Evolutionary conservation across 352 stramenopile species (phyloP).

Genomic region (Pythium utonaiense): DNA sequence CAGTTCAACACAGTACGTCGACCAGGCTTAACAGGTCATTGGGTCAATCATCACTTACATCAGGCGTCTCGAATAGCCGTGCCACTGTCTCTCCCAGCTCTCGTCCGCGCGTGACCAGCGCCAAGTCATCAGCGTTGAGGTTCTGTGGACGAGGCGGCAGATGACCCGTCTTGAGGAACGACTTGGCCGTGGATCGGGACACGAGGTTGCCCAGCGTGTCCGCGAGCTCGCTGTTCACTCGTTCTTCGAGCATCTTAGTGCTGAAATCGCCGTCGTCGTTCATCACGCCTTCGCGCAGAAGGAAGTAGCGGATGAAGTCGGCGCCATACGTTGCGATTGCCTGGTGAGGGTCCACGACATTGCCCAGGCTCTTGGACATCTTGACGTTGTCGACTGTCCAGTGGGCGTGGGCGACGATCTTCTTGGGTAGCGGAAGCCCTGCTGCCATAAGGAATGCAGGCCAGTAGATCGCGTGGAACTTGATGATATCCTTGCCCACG

Average conservation of each 20-base stretch:
- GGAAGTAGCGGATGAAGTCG: conserved; percentile 93
- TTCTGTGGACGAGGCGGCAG: conserved; percentile 40
- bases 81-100: conserved; percentile 43
- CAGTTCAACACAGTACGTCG: neutral
- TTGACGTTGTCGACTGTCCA: conserved; percentile 98
- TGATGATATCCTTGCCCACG: conserved; percentile 99
- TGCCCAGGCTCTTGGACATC: conserved; percentile 99
- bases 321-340: conserved; percentile 91
- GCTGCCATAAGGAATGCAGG: conserved; percentile 95
- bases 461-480: conserved; percentile 99
- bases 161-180: conserved; percentile 49
- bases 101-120: conserved; percentile 53
- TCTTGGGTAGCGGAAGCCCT: conserved; percentile 89
- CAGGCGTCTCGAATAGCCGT: conserved; percentile 57
- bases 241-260: conserved; percentile 84
- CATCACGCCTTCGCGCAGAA: conserved; percentile 91
- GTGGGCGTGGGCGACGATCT: conserved; percentile 97
- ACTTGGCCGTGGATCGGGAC: conserved; percentile 64
- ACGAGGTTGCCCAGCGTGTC: conserved; percentile 90
- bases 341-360: conserved; percentile 95
- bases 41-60: conserved; percentile 32
- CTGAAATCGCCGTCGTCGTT: conserved; percentile 94
- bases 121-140: conserved; percentile 42
- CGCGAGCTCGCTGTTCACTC: conserved; percentile 95
- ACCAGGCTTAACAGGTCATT: neutral